Conservation (phyloP, 2,329 filamentous ascomycete genomes). For the Aspergillus bombycis region DNA sequence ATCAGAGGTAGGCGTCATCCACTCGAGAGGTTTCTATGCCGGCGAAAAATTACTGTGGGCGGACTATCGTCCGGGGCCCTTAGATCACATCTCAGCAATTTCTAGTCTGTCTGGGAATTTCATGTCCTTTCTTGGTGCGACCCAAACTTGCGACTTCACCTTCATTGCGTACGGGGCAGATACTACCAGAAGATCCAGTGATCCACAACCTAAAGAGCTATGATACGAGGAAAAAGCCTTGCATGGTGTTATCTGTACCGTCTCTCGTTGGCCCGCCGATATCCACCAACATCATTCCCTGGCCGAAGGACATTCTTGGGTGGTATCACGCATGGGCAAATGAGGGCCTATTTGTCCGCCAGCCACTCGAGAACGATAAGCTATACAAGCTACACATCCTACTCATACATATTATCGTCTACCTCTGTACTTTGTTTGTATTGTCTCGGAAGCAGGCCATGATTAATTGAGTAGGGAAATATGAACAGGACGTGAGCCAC, state of each 20-base stretch:
- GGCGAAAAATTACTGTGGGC: neutral
- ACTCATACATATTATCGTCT: neutral
- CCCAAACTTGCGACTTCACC: neutral
- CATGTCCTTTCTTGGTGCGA: neutral
- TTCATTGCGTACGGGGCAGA: no score
- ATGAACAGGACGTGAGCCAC: constrained; percentile 4
- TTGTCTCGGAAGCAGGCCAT: neutral
- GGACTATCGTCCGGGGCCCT: neutral
- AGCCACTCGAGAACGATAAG: neutral
- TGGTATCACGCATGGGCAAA: neutral
- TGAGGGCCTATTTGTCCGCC: constrained; percentile 13
- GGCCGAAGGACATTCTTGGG: neutral
- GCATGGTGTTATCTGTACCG: constrained; percentile 10
- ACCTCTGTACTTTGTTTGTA: neutral
- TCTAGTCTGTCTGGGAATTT: neutral
- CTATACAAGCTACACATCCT: neutral
- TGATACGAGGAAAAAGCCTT: constrained; percentile 28
- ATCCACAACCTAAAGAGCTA: neutral
- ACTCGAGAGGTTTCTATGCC: neutral
- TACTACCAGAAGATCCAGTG: neutral
- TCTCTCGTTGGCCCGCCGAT: constrained; percentile 14
- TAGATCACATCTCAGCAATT: neutral
- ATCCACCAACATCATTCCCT: constrained; percentile 14
- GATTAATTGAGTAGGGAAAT: constrained; percentile 5
- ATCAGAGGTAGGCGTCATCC: neutral